phyloP scores from a whole-genome alignment of 352 stramenopile genomes.

The Phytophthora palmivora region DNA sequence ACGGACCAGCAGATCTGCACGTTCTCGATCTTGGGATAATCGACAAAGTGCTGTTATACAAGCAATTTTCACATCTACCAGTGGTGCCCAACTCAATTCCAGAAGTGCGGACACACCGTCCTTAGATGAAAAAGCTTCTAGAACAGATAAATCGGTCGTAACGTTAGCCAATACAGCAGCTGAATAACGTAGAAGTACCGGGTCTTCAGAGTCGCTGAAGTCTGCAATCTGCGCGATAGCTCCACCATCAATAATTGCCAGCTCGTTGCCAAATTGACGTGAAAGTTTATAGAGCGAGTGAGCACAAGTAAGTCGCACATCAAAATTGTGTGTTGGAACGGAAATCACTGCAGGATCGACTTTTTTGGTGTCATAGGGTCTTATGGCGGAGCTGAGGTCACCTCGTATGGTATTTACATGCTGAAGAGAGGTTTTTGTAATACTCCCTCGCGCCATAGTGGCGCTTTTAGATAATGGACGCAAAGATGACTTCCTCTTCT shows the following conservation, averaged over 20 bases:
- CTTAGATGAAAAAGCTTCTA: conserved; percentile 61
- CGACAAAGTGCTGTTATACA: conserved; percentile 73
- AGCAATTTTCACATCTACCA: conserved; percentile 71
- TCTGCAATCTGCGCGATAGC: conserved; percentile 77
- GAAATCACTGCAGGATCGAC: background rate
- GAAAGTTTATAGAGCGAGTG: conserved; percentile 85
- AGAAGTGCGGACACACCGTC: conserved; percentile 70
- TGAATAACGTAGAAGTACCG: conserved; percentile 60
- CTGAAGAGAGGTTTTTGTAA: conserved; percentile 26
- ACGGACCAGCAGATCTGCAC: conserved; percentile 50
- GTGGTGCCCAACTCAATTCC: conserved; percentile 73
- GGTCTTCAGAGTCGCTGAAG: conserved; percentile 72
- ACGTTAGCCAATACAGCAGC: conserved; percentile 73
- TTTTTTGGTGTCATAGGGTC: conserved; percentile 24
- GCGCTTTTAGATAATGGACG: conserved; percentile 15
- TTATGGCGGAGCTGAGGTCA: conserved; percentile 36
- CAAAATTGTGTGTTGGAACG: conserved; percentile 49
- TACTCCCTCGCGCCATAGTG: conserved; percentile 19
- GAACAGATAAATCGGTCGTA: conserved; percentile 43
- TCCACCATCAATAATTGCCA: conserved; percentile 66
- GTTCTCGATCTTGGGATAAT: conserved; percentile 45
- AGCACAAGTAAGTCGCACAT: conserved; percentile 67
- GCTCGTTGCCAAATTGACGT: conserved; percentile 59
- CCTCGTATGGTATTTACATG: conserved; percentile 47
- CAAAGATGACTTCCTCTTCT: background rate